Evolutionary conservation across 2,329 filamentous ascomycete species (phyloP).

Genomic region (Emergomyces pasteurianus): DNA sequence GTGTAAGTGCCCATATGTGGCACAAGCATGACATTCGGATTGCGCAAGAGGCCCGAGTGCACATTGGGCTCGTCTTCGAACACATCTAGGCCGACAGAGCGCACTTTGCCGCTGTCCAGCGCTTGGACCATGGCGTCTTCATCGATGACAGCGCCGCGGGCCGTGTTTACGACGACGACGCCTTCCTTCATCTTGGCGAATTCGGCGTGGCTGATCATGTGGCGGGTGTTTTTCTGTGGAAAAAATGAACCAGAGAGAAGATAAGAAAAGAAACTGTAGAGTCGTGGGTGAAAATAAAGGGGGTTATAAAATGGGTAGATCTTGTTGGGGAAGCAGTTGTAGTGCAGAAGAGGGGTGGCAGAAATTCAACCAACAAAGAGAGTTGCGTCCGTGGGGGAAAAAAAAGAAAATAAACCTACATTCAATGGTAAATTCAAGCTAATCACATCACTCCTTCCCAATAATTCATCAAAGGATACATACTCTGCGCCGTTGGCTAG

Average conservation of each 20-base stretch:
- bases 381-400: neutral
- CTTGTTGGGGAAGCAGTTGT: neutral
- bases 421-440: constrained; percentile 74
- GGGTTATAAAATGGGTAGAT: neutral
- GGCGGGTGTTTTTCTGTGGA: constrained; percentile 50
- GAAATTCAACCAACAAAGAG: neutral
- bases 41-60: constrained; percentile 58
- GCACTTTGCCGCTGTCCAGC: constrained; percentile 56
- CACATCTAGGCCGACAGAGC: constrained; percentile 64
- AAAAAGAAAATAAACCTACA: constrained; percentile 38
- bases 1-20: constrained; percentile 85
- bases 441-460: constrained; percentile 60
- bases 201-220: constrained; percentile 60
- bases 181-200: constrained; percentile 69
- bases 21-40: constrained; percentile 60
- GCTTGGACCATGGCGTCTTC: constrained; percentile 67
- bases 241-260: neutral
- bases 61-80: constrained; percentile 71
- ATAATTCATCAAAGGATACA: constrained; percentile 59
- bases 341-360: neutral
- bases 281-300: neutral
- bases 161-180: constrained; percentile 69
- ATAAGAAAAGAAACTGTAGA: neutral
- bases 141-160: constrained; percentile 70
- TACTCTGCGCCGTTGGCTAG: constrained; percentile 29